Percentiles rank a stretch among this genome's conserved stretches.
phyloP scores from a whole-genome alignment of 2,329 filamentous ascomycete species.

The Aspergillus cejpii region DNA sequence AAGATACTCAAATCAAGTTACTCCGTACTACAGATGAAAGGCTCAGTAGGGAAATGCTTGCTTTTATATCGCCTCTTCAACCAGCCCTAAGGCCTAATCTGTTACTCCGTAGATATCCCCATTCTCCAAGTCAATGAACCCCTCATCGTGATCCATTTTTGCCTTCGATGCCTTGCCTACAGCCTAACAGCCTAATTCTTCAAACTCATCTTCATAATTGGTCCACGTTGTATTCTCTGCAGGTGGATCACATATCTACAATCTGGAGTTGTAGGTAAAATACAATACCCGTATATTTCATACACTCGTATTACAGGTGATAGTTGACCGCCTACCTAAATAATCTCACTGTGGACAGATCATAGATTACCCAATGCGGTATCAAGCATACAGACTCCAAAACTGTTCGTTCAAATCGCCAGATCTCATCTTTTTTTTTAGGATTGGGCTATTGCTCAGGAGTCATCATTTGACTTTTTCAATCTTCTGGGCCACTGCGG shows the following conservation, averaged over 20 bases:
- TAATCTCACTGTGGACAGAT: not conserved
- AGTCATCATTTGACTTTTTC: conserved; percentile 8
- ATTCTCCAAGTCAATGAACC: too few relatives aligned
- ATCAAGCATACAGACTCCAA: not conserved
- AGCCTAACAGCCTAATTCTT: not conserved
- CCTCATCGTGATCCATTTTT: conserved; percentile 1
- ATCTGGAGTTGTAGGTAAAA: too few relatives aligned
- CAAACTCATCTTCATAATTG: conserved; percentile 10
- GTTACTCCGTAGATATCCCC: conserved; percentile 4
- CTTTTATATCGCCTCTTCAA: not conserved
- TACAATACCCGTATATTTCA: not conserved
- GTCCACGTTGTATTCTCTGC: conserved; percentile 18
- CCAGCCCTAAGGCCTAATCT: too few relatives aligned
- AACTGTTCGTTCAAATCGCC: not conserved
- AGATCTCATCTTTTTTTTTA: not conserved
- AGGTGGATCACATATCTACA: conserved; percentile 10
- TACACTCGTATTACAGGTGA: not conserved
- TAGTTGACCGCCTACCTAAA: not conserved
- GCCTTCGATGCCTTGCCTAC: too few relatives aligned
- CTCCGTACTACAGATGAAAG: too few relatives aligned
- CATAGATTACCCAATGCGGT: not conserved
- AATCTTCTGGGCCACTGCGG: conserved; percentile 12
- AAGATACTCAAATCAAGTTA: too few relatives aligned
- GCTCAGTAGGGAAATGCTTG: not conserved
- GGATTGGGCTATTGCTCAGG: not conserved